Evolutionary conservation across 352 stramenopile genomes (phyloP), one percentile per base, ranked within the genome.

Genomic region (Globisporangium perplexum): DNA sequence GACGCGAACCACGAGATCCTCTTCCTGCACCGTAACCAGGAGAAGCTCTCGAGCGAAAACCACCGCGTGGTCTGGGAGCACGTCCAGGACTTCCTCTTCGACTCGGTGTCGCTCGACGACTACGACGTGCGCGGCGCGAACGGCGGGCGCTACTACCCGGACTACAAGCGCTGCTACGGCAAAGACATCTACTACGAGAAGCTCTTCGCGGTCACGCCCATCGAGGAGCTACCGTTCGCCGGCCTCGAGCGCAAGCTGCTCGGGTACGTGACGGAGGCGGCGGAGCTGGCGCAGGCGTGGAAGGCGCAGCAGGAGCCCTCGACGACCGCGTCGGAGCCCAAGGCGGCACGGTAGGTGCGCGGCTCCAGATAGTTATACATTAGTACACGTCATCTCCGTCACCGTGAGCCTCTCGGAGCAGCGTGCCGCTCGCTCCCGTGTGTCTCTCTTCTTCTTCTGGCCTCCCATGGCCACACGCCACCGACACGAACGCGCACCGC

Each of bases 111-210:
- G 1, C 22, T 82, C 8, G 62, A 72, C 3, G 64, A 83, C 12
- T 87, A 87, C 58, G 60, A 75, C 39, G 73, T 87, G 10, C 73
- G 76, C 12, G 76, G 73, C 17, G 73, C 76, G 15, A 85, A 85
- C 38, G 76, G 73, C 46, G 72, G 75, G 1, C 63, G 69, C 42
- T 77, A 73, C 53, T 83, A 74, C 55, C 74, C 72, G 18, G 55
- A 70, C 48, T 83, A 75, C 52, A 83, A 80, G 51, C 72, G 72
- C 49, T 78, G 71, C 62, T 84, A 74, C 53, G 74, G 74, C 59
- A 85, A 85, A 55, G 74, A 82, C 71, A 74, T 80, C 69, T 71
- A 85, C 72, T 85, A 81, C 59, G 70, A 83, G 49, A 68, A 71
- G 42, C 55, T 60, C 24, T 86, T 86, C 59, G 77, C 61, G 14